Conservation (phyloP, 2,329 filamentous ascomycete species). For the Pyricularia sp. region DNA sequence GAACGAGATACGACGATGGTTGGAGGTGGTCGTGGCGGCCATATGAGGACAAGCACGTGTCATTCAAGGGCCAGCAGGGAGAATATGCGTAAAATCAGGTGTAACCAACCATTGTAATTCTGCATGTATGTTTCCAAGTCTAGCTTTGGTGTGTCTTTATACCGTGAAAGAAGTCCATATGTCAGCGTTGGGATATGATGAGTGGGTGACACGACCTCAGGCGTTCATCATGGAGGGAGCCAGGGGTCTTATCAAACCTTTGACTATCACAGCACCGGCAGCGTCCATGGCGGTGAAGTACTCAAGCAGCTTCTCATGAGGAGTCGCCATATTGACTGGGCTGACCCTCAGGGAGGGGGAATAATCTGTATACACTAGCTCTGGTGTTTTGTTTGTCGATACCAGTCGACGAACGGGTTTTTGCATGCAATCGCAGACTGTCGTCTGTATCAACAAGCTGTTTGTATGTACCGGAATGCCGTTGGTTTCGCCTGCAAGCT, state of each 20-base stretch:
- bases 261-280: conserved; percentile 36
- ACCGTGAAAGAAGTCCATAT: not conserved
- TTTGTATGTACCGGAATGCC: not conserved
- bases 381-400: not conserved
- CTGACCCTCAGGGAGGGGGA: not conserved
- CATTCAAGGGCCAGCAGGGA: not conserved
- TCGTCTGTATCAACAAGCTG: not conserved
- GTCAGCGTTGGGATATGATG: not conserved
- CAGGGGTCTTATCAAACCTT: conserved; percentile 25
- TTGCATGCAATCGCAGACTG: not conserved
- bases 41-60: conserved; percentile 1
- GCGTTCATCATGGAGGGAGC: conserved; percentile 5
- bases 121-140: conserved; percentile 85
- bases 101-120: conserved; percentile 67
- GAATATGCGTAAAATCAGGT: not conserved
- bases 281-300: conserved; percentile 39
- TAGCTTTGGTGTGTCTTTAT: conserved; percentile 68
- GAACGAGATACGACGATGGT: not conserved
- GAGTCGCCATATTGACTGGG: conserved; percentile 25
- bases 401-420: not conserved
- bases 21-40: not conserved
- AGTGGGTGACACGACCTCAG: no score
- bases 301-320: conserved; percentile 18
- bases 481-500: not conserved
- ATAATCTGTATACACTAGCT: not conserved